Evolutionary conservation across 805 yeast species (phyloP), one percentile per base, ranked within the genome.

Genomic region (Candida maltosa): DNA sequence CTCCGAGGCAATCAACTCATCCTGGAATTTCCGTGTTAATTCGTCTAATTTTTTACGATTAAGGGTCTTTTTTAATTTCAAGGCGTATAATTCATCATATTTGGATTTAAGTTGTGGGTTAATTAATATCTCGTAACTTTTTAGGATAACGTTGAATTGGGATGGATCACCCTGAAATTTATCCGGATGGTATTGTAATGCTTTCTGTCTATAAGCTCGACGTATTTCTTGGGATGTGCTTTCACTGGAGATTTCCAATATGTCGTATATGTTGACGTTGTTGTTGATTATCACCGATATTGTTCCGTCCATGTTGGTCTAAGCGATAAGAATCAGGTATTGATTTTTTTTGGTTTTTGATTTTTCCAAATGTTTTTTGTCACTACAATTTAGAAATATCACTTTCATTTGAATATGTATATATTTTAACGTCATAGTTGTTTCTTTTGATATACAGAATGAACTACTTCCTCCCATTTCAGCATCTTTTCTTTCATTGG

Each of bases 151-250:
- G 25, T 60, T 60, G 46, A 67, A 67, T 38, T 56, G 51, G 8
- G 41, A 41, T 2, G 59, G 60, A 25, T 45, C 56, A 2, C 54
- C 48, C 12, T 50, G 41, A 8, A 51, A 40, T 41, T 66, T 68
- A 44, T 68, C 73, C 5, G 73, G 73, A 40, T 68, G 73, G 40
- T 48, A 60, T 15, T 40, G 30, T 15, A 67, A 54, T 1, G 73
- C 73, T 38, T 52, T 43, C 26, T 46, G 45, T 25, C 71, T 49
- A 44, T 62, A 67, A 31, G 52, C 54, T 5, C 51, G 36, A 26
- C 54, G 44, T 16, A 67, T 60, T 9, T 52, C 58, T 3, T 38
- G 34, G 3, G 22, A 24, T 5, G 51, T 26, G 8, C 66, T 60
- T 7, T 42, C 40, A 1, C 52, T 48, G 1, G 40, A 30, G 2